Percentiles rank a stretch among this genome's conserved stretches.
Conservation (phyloP, 2,329 filamentous ascomycete genomes). For the Purpureocillium lavendulum region DNA sequence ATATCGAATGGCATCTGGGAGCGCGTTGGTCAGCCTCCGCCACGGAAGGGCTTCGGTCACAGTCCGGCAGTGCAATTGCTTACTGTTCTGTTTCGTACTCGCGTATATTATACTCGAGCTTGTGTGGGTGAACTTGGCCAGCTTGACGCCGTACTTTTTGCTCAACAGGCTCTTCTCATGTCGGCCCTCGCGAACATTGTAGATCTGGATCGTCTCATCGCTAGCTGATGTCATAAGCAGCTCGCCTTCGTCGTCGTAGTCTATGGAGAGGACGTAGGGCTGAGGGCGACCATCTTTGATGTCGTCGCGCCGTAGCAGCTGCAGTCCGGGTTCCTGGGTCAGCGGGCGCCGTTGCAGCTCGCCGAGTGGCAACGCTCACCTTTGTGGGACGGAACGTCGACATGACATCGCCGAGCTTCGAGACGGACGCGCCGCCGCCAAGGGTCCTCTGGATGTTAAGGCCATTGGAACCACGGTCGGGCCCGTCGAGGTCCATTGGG, state of each 20-base stretch:
- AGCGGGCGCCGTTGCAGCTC: neutral
- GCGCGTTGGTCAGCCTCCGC: slow-evolving; percentile 1
- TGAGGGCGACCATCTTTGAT: slow-evolving; percentile 41
- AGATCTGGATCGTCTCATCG: slow-evolving; percentile 93
- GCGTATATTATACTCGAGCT: slow-evolving; percentile 89
- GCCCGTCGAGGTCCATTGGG: slow-evolving; percentile 48
- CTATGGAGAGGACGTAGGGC: slow-evolving; percentile 74
- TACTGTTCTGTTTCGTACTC: slow-evolving; percentile 88
- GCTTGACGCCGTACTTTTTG: slow-evolving; percentile 94
- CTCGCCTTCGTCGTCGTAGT: slow-evolving; percentile 94
- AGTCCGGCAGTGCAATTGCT: slow-evolving; percentile 8
- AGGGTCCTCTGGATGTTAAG: slow-evolving; percentile 44
- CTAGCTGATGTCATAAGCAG: slow-evolving; percentile 84
- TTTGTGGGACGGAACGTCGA: slow-evolving; percentile 71
- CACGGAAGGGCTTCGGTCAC: neutral
- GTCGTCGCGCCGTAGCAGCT: slow-evolving; percentile 52
- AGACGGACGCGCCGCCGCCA: slow-evolving; percentile 35
- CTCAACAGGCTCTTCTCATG: slow-evolving; percentile 83
- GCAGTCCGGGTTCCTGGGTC: neutral
- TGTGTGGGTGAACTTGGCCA: slow-evolving; percentile 91
- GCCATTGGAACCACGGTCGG: slow-evolving; percentile 21
- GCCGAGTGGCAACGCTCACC: slow-evolving; percentile 35
- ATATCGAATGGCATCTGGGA: slow-evolving; percentile 69
- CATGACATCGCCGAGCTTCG: slow-evolving; percentile 71
- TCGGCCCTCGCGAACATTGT: slow-evolving; percentile 84